Evolutionary conservation across 108 stramenopile genomes (phyloP).

Genomic region (Mediolabrus comicus): DNA sequence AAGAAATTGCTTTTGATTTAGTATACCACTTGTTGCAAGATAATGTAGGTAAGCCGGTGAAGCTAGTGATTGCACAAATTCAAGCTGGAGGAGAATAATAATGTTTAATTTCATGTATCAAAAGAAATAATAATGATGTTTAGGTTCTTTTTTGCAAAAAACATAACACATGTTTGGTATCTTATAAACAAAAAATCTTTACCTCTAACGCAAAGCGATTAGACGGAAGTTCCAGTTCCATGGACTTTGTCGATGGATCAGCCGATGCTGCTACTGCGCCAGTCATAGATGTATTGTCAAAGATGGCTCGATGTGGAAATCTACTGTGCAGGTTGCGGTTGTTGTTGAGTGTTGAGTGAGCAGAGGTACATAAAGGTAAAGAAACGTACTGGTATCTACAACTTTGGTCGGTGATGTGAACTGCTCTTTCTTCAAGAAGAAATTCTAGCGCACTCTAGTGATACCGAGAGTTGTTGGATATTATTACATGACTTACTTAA

Average conservation of each 20-base stretch:
- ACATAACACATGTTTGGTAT: not conserved
- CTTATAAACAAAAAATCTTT: not conserved
- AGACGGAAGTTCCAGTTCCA: conserved; percentile 22
- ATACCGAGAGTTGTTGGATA: too few species aligned
- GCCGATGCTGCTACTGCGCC: not conserved
- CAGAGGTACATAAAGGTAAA: too few species aligned
- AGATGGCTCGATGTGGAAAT: too few species aligned
- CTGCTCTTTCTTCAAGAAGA: too few species aligned
- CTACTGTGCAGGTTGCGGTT: too few species aligned
- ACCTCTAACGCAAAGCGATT: conserved; percentile 50
- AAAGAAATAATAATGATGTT: not conserved
- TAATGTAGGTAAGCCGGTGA: conserved; percentile 87
- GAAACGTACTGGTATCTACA: too few species aligned
- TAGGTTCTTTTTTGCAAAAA: too few species aligned
- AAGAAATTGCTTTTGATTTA: conserved; percentile 69
- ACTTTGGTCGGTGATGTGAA: too few species aligned
- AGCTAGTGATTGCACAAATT: conserved; percentile 77
- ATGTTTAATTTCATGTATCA: not conserved
- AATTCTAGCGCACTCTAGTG: too few species aligned
- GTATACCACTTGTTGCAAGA: conserved; percentile 65
- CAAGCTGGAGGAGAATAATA: conserved; percentile 24
- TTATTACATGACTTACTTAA: too few species aligned
- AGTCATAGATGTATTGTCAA: not conserved
- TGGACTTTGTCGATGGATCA: not conserved
- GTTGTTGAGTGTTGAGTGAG: too few species aligned